phyloP scores from a whole-genome alignment of 2,329 filamentous ascomycete species.

The Colletotrichum sp. region DNA sequence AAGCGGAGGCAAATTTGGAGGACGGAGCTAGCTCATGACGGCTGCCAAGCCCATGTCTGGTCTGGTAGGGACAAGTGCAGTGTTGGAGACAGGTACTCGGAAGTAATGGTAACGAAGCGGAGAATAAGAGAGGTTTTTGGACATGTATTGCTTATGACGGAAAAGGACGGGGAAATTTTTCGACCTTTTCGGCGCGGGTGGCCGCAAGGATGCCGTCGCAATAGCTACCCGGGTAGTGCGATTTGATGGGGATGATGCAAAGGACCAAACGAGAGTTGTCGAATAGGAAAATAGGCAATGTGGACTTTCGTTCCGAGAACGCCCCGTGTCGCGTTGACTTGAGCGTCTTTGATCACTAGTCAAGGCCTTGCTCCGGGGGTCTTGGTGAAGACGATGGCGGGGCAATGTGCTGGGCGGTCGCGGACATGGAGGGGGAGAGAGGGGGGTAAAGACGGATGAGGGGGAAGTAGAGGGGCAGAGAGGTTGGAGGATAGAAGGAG shows the following conservation, averaged over 20 bases:
- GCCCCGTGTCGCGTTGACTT: conserved; percentile 1
- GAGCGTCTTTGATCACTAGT: conserved; percentile 8
- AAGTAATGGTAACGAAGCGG: not conserved
- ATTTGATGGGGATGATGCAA: conserved; percentile 14
- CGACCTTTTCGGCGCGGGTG: not conserved
- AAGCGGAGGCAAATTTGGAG: conserved; percentile 10
- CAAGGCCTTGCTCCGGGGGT: conserved; percentile 2
- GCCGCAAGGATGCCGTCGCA: conserved; percentile 18
- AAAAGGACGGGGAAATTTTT: conserved; percentile 15
- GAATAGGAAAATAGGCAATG: conserved; percentile 1
- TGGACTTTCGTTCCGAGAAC: conserved; percentile 19
- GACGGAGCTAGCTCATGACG: conserved; percentile 38
- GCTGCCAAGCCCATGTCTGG: conserved; percentile 34
- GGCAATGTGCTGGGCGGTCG: not conserved
- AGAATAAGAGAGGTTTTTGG: not conserved
- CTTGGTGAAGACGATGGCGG: conserved; percentile 11
- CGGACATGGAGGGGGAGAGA: not conserved
- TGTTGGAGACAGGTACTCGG: not conserved
- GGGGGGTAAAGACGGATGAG: not conserved
- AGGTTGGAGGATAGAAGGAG: not conserved
- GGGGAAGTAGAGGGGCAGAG: not conserved
- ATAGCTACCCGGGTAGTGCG: not conserved
- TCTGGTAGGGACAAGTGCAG: not conserved
- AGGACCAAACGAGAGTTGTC: not conserved
- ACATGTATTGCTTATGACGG: conserved; percentile 2